phyloP scores from a whole-genome alignment of 495 filamentous ascomycete genomes.

The Xylaria sp. region DNA sequence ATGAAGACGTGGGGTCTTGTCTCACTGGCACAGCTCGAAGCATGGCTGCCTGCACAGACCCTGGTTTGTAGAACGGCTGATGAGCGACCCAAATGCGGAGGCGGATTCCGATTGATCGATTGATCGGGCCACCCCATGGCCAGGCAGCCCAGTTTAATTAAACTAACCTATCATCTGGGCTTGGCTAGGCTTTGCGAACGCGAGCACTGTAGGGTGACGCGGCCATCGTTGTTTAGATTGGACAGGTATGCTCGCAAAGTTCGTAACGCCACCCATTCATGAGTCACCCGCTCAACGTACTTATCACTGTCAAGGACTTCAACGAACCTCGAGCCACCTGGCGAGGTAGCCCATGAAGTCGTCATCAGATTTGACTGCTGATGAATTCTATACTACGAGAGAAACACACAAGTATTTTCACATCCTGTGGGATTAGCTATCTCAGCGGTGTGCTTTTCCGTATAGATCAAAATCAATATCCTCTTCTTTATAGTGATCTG shows the following conservation, averaged over 20 bases:
- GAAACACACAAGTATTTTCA: conserved; percentile 13
- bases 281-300: not conserved
- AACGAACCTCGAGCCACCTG: not conserved
- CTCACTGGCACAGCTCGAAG: not conserved
- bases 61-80: not conserved
- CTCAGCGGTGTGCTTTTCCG: conserved; percentile 37
- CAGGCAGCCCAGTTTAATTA: conserved; percentile 31
- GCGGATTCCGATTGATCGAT: conserved; percentile 15
- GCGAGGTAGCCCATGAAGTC: not conserved
- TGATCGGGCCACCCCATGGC: conserved; percentile 28
- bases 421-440: conserved; percentile 10
- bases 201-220: conserved; percentile 36
- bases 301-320: not conserved
- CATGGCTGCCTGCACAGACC: conserved; percentile 13
- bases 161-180: not conserved
- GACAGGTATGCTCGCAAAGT: not conserved
- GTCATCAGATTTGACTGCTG: not conserved
- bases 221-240: conserved; percentile 28
- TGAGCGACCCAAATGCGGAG: not conserved
- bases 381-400: not conserved
- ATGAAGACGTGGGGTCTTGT: not conserved
- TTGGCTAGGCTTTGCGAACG: conserved; percentile 15
- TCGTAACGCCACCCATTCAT: not conserved
- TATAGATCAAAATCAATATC: conserved; percentile 70
- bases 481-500: conserved; percentile 84